These are phyloP conservation scores for Hirschfeldia incana DNA, from an alignment of 345 rosid genomes.

Conservation along the genomic window DNA sequence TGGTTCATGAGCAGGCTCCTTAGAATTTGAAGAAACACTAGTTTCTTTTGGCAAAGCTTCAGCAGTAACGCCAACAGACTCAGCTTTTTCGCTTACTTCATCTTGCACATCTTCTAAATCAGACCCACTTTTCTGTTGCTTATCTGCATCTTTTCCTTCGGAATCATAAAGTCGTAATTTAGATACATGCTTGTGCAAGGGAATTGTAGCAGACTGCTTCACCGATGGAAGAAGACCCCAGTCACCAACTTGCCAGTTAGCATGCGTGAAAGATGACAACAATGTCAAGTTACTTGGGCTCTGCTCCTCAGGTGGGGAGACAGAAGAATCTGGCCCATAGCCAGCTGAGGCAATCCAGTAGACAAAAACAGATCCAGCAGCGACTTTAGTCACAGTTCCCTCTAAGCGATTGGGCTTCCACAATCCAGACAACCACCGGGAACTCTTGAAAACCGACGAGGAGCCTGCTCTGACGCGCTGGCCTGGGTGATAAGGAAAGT, in stretches of 20 bases:
- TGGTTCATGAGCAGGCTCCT: slow-evolving; percentile 71
- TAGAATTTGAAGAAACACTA: slow-evolving; percentile 51
- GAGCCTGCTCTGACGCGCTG: slow-evolving; percentile 92
- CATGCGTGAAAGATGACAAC: slow-evolving; percentile 83
- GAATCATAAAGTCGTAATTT: slow-evolving; percentile 56
- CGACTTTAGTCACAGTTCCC: slow-evolving; percentile 91
- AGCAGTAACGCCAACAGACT: slow-evolving; percentile 44
- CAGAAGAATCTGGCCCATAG: slow-evolving; percentile 81
- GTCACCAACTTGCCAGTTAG: slow-evolving; percentile 96
- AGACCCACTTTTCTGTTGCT: slow-evolving; percentile 41
- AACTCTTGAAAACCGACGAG: slow-evolving; percentile 78
- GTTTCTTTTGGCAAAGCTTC: slow-evolving; percentile 41
- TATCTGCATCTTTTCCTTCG: slow-evolving; percentile 27
- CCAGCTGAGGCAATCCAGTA: slow-evolving; percentile 99
- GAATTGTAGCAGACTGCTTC: slow-evolving; percentile 45
- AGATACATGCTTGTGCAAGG: slow-evolving; percentile 53
- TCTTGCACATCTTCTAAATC: slow-evolving; percentile 53
- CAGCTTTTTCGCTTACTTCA: slow-evolving; percentile 48
- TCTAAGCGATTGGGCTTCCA: slow-evolving; percentile 89
- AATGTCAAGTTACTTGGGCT: slow-evolving; percentile 80
- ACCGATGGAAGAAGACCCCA: slow-evolving; percentile 75
- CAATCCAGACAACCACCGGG: slow-evolving; percentile 80
- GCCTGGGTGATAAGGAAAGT: slow-evolving; percentile 87
- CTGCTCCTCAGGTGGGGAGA: slow-evolving; percentile 91
- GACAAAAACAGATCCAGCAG: slow-evolving; percentile 79